A percentile compares a stretch with the other conserved stretches of the same genome.
Evolutionary conservation across 495 filamentous ascomycete genomes (phyloP).

Genomic region (Aspergillus carlsbadensis): DNA sequence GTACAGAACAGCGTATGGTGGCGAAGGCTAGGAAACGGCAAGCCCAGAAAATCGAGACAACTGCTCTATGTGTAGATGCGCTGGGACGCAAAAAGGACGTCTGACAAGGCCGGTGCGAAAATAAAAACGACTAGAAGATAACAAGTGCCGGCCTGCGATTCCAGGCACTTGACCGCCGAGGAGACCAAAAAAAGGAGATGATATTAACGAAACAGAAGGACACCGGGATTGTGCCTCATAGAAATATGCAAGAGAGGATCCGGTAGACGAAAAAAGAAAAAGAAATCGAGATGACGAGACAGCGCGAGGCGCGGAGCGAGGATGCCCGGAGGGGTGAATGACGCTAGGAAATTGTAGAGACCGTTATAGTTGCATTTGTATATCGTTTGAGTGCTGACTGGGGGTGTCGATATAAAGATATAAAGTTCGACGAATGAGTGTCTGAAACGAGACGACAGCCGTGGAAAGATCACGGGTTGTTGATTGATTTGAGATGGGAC

Average conservation of each 20-base stretch:
- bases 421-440: constrained; percentile 30
- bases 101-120: constrained; percentile 41
- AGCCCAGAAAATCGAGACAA: constrained; percentile 15
- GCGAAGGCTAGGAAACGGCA: not conserved
- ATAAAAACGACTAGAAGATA: constrained; percentile 28
- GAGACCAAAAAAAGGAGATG: constrained; percentile 21
- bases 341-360: constrained; percentile 52
- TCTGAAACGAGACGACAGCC: constrained; percentile 37
- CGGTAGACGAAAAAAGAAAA: constrained; percentile 43
- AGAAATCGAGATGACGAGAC: constrained; percentile 24
- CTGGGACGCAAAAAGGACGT: constrained; percentile 23
- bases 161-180: constrained; percentile 31
- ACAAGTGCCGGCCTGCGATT: constrained; percentile 30
- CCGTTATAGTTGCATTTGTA: constrained; percentile 69
- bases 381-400: constrained; percentile 48
- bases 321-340: constrained; percentile 45
- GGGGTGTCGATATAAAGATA: constrained; percentile 35
- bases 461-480: constrained; percentile 11
- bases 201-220: constrained; percentile 32
- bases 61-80: constrained; percentile 20
- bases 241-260: constrained; percentile 51
- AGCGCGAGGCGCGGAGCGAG: constrained; percentile 45
- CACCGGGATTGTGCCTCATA: constrained; percentile 67
- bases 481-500: constrained; percentile 26
- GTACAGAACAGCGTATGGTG: not conserved